Base-by-base conservation (phyloP, 306 rosid species). In the Pterocarpus macrocarpus region DNA sequence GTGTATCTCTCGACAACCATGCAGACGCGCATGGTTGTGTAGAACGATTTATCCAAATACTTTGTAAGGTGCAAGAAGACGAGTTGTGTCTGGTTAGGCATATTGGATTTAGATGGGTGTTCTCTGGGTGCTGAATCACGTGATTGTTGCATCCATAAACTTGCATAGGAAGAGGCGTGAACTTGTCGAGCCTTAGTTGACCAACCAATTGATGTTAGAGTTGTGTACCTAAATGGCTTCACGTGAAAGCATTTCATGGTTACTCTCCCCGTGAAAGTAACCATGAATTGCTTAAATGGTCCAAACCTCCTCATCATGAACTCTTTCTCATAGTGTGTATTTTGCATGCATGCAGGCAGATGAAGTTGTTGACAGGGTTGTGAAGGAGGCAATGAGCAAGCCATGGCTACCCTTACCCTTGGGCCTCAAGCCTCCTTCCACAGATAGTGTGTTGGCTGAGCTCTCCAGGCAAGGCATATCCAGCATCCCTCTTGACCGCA, bases 391-490 rank as follows among this genome's bases (percentile, higher is more conserved):
- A 87, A 95, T 95, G 8, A 90, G 39, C 91, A 93, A 93, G 85
- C 99, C 99, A 80, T 93, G 99, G 99, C 81, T 93, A 50, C 99
- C 99, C 4, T 81, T 93, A 39, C 99, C 99, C 6, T 80, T 95
- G 43, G 99, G 99, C 39, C 94, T 96, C 3, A 96, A 96, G 70
- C 94, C 98, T 58, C 99, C 99, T 63, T 96, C 97, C 34, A 85
- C 91, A 0, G 99, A 93, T 17, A 84, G 90, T 77, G 97, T 96
- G 1, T 82, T 93, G 69, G 80, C 86, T 61, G 99, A 96, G 78
- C 97, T 96, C 63, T 85, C 95, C 41, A 88, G 80, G 81, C 91
- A 90, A 88, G 98, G 98, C 82, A 87, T 94, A 81, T 87, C 91
- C 78, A 71, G 64, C 81, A 81, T 86, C 73, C 93, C 94, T 75